These are phyloP conservation scores for Ustilago xerochloae DNA, from an alignment of 1,284 basidiomycete genomes.

Conservation along the genomic window DNA sequence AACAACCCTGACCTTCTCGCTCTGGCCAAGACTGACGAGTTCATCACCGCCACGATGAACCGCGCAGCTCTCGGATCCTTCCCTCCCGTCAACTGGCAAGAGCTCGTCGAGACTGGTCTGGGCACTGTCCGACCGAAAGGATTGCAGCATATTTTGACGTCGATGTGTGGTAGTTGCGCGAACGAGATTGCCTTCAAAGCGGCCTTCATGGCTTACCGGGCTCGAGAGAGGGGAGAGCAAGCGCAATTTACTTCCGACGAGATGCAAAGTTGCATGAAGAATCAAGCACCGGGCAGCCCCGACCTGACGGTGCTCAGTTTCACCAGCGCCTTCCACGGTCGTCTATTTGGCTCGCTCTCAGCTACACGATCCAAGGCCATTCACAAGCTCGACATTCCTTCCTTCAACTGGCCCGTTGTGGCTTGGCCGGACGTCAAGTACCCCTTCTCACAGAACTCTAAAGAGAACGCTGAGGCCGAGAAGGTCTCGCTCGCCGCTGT, in stretches of 20 bases:
- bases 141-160: slow-evolving; percentile 69
- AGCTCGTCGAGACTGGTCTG: slow-evolving; percentile 70
- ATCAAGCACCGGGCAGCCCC: slow-evolving; percentile 71
- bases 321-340: slow-evolving; percentile 69
- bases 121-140: slow-evolving; percentile 72
- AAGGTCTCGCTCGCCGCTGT: slow-evolving; percentile 65
- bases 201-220: slow-evolving; percentile 71
- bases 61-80: slow-evolving; percentile 73
- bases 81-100: slow-evolving; percentile 71
- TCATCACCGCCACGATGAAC: slow-evolving; percentile 70
- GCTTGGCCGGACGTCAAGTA: slow-evolving; percentile 72
- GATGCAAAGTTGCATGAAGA: slow-evolving; percentile 71
- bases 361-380: slow-evolving; percentile 70
- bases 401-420: slow-evolving; percentile 73
- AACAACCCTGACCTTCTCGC: slow-evolving; percentile 70
- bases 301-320: slow-evolving; percentile 72
- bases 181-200: slow-evolving; percentile 72
- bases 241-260: slow-evolving; percentile 40
- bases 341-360: slow-evolving; percentile 69
- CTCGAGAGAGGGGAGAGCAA: slow-evolving; percentile 67
- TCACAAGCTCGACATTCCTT: slow-evolving; percentile 74
- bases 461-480: slow-evolving; percentile 70
- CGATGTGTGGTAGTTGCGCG: slow-evolving; percentile 68
- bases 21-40: slow-evolving; percentile 68
- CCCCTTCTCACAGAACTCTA: slow-evolving; percentile 70